These are phyloP conservation scores for Lentinula detonsa DNA, from an alignment of 768 basidiomycete genomes.

Conservation along the genomic window DNA sequence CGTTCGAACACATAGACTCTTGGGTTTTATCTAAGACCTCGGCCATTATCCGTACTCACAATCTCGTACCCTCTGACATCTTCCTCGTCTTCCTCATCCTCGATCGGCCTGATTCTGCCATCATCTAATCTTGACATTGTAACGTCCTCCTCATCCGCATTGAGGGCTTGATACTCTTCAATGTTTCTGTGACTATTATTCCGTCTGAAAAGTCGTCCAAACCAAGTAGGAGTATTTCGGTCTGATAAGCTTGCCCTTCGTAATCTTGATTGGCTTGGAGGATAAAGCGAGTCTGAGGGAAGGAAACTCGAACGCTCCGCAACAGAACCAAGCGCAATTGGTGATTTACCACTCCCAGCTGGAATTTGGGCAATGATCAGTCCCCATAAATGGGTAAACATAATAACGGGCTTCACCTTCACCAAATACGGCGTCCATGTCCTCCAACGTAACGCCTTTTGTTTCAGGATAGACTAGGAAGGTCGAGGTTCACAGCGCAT, in stretches of 20 bases:
- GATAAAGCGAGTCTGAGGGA: not conserved
- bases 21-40: not conserved
- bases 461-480: slow-evolving; percentile 79
- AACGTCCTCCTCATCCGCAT: not conserved
- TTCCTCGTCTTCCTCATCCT: not conserved
- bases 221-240: not conserved
- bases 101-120: not conserved
- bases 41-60: not conserved
- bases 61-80: slow-evolving; percentile 4
- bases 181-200: not conserved
- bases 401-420: slow-evolving; percentile 52
- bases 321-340: not conserved
- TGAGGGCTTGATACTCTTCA: not conserved
- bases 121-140: not conserved
- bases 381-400: not conserved
- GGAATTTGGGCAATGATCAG: not conserved
- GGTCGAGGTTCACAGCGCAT: no score
- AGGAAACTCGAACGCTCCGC: slow-evolving; percentile 4
- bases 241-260: not conserved
- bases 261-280: not conserved
- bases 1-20: no score
- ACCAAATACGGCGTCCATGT: slow-evolving; percentile 87
- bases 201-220: not conserved
- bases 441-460: slow-evolving; percentile 81
- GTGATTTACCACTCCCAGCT: not conserved